These are phyloP conservation scores for Lipomyces sp. DNA, from an alignment of 805 yeast species.

Conservation along the genomic window DNA sequence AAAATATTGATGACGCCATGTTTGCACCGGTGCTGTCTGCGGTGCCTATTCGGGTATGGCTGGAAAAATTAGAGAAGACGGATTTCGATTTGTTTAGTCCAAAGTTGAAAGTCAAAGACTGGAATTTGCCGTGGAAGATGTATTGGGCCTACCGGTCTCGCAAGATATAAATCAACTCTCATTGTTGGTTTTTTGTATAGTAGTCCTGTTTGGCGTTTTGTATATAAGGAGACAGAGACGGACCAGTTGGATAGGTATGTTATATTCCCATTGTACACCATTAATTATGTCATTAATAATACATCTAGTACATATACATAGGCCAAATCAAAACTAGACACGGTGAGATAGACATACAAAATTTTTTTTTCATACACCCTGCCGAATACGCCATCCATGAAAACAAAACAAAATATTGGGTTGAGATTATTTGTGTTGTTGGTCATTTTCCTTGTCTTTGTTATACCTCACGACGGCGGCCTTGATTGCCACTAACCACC, in stretches of 20 bases:
- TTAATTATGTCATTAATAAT: slow-evolving; percentile 1
- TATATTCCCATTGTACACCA: not conserved
- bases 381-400: not conserved
- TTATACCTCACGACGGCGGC: slow-evolving; percentile 28
- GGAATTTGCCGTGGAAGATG: slow-evolving; percentile 68
- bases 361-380: not conserved
- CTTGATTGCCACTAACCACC: slow-evolving; percentile 57
- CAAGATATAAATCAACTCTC: slow-evolving; percentile 42
- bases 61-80: slow-evolving; percentile 61
- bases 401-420: not conserved
- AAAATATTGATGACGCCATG: slow-evolving; percentile 56
- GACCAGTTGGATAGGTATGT: not conserved
- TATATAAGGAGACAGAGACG: not conserved
- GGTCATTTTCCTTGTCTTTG: slow-evolving; percentile 6
- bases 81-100: slow-evolving; percentile 66
- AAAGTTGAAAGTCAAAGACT: slow-evolving; percentile 55
- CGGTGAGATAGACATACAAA: not conserved
- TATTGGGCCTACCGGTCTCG: slow-evolving; percentile 55
- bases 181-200: not conserved
- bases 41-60: slow-evolving; percentile 66
- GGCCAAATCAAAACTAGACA: too few species aligned
- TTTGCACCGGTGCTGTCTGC: slow-evolving; percentile 71
- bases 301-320: not conserved
- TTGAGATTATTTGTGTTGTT: not conserved
- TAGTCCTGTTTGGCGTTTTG: not conserved